These are phyloP conservation scores for Leccinum pallidistipes DNA, from an alignment of 1,284 basidiomycete species.

Conservation along the genomic window DNA sequence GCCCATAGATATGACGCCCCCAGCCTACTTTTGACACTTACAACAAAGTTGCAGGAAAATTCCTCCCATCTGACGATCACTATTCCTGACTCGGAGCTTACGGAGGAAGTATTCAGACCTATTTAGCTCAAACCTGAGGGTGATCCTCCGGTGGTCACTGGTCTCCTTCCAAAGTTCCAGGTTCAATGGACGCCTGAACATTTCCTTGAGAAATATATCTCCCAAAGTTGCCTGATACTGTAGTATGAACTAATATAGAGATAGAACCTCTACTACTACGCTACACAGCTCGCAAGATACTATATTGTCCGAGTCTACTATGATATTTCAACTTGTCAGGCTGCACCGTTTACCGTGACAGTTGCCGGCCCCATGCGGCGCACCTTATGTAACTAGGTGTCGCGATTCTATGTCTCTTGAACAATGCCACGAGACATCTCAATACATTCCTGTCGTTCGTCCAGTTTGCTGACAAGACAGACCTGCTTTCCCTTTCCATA, in stretches of 20 bases:
- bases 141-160: constrained; percentile 75
- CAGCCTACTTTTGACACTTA: constrained; percentile 20
- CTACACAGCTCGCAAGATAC: too few relatives aligned
- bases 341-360: too few relatives aligned
- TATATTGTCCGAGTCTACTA: too few relatives aligned
- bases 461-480: too few relatives aligned
- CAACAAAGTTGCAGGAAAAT: constrained; percentile 24
- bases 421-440: too few relatives aligned
- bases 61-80: constrained; percentile 46
- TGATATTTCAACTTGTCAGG: too few relatives aligned
- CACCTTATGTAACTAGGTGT: too few relatives aligned
- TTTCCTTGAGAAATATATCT: constrained; percentile 71
- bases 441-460: too few relatives aligned
- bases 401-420: too few relatives aligned
- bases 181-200: constrained; percentile 80
- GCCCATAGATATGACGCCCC: constrained; percentile 2
- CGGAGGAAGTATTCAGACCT: constrained; percentile 60
- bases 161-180: constrained; percentile 59
- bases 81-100: constrained; percentile 55
- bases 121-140: constrained; percentile 64
- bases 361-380: too few relatives aligned
- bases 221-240: constrained; percentile 71
- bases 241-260: constrained; percentile 49
- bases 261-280: constrained; percentile 27
- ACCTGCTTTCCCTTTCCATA: too few relatives aligned